Evolutionary conservation across 352 stramenopile genomes (phyloP).

Genomic region (Phytophthora litchii): DNA sequence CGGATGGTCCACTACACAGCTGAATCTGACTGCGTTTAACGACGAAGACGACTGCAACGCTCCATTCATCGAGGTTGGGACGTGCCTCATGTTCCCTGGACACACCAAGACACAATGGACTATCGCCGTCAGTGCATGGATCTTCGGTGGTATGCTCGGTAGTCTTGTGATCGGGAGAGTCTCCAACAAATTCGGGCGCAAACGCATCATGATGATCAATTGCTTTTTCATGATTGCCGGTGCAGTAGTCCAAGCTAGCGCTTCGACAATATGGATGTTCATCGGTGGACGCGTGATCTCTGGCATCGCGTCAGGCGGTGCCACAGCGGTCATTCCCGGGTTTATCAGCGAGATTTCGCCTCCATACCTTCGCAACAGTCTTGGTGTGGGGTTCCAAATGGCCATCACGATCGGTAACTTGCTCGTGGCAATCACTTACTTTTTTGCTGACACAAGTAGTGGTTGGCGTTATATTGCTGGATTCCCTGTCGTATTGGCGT

Average conservation of each 20-base stretch:
- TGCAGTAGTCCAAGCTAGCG: background rate
- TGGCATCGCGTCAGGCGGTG: background rate
- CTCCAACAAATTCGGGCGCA: background rate
- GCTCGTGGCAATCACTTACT: background rate
- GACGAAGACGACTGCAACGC: background rate
- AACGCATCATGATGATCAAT: background rate
- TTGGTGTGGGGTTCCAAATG: background rate
- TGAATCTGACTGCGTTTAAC: background rate
- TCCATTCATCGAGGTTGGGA: background rate
- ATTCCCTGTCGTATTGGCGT: background rate
- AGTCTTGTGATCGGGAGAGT: background rate
- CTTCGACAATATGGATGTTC: background rate
- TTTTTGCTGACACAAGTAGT: background rate
- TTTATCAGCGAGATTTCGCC: background rate
- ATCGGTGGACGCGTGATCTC: background rate
- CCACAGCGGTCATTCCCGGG: background rate
- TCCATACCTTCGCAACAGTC: background rate
- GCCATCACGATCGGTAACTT: background rate
- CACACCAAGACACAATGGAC: background rate
- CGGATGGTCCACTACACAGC: background rate
- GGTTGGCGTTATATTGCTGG: background rate
- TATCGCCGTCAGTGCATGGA: background rate
- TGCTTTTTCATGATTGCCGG: background rate
- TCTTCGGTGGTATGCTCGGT: background rate
- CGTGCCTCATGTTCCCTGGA: background rate